A percentile compares a stretch with the other conserved stretches of the same genome.
These are phyloP conservation scores for Spathaspora boniae DNA, from an alignment of 805 yeast genomes.

Conservation along the genomic window DNA sequence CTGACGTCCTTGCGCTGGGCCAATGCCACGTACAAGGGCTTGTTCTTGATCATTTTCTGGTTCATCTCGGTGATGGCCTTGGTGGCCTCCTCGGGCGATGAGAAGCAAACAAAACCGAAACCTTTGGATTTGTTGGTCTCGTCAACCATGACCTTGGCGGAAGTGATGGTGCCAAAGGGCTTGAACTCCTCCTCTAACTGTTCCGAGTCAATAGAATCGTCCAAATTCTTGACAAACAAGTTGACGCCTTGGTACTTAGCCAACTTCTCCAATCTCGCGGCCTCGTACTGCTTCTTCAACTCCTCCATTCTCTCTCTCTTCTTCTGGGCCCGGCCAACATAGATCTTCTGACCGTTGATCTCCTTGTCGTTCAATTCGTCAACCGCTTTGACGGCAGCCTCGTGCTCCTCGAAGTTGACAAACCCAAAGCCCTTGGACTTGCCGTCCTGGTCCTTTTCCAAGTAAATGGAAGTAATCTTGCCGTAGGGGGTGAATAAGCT, in stretches of 20 bases:
- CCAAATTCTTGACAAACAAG: slow-evolving; percentile 94
- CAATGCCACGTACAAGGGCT: slow-evolving; percentile 96
- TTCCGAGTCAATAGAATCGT: slow-evolving; percentile 89
- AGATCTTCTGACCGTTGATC: slow-evolving; percentile 77
- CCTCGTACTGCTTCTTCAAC: slow-evolving; percentile 91
- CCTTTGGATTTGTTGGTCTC: slow-evolving; percentile 95
- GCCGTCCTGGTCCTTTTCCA: slow-evolving; percentile 80
- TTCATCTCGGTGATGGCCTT: slow-evolving; percentile 98
- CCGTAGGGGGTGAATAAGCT: slow-evolving; percentile 74
- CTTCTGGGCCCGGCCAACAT: slow-evolving; percentile 99
- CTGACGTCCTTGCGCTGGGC: slow-evolving; percentile 99
- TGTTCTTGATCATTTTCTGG: slow-evolving; percentile 90
- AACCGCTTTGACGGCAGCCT: slow-evolving; percentile 85
- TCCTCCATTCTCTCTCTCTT: slow-evolving; percentile 96
- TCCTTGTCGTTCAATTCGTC: slow-evolving; percentile 88
- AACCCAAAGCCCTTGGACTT: slow-evolving; percentile 95
- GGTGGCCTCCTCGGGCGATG: slow-evolving; percentile 97
- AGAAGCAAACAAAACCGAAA: slow-evolving; percentile 97
- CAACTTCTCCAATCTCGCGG: slow-evolving; percentile 84
- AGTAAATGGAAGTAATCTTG: slow-evolving; percentile 73
- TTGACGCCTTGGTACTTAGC: slow-evolving; percentile 97
- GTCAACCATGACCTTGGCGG: slow-evolving; percentile 94
- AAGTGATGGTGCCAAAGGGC: slow-evolving; percentile 91
- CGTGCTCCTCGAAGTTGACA: slow-evolving; percentile 86
- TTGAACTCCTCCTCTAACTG: slow-evolving; percentile 87